phyloP scores from a whole-genome alignment of 2,329 filamentous ascomycete genomes.

The Aureobasidium leucospermi region DNA sequence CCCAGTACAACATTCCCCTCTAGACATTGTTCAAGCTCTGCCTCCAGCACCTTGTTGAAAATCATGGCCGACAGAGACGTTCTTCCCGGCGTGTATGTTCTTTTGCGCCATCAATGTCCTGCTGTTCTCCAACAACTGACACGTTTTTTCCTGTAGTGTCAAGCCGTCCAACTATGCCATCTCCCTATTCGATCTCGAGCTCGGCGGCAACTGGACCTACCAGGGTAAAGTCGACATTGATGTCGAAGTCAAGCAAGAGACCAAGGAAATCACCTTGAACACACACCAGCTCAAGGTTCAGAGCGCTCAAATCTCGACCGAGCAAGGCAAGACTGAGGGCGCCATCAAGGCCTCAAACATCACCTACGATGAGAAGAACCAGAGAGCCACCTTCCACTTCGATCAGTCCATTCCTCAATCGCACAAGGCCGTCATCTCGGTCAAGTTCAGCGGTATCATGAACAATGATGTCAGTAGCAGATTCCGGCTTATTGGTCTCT shows the following conservation, averaged over 20 bases:
- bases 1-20: background rate
- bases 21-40: constrained; percentile 24
- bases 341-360: constrained; percentile 58
- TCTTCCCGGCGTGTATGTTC: constrained; percentile 36
- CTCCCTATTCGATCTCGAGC: constrained; percentile 70
- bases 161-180: constrained; percentile 83
- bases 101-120: background rate
- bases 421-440: constrained; percentile 57
- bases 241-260: constrained; percentile 61
- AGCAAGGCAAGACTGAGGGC: constrained; percentile 51
- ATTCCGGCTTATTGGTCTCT: too few relatives aligned
- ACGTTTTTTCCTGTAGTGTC: constrained; percentile 41
- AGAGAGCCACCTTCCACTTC: constrained; percentile 76
- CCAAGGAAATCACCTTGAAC: constrained; percentile 76
- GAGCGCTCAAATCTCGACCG: constrained; percentile 54
- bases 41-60: constrained; percentile 27
- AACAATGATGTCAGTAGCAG: constrained; percentile 62
- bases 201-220: constrained; percentile 67
- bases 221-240: constrained; percentile 79
- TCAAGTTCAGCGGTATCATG: constrained; percentile 73
- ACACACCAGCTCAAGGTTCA: constrained; percentile 74
- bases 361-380: constrained; percentile 73
- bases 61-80: constrained; percentile 43
- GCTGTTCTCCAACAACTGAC: background rate
- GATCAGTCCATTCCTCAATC: constrained; percentile 61